These are phyloP conservation scores for Apiospora sp. DNA, from an alignment of 2,329 filamentous ascomycete genomes.

Conservation along the genomic window DNA sequence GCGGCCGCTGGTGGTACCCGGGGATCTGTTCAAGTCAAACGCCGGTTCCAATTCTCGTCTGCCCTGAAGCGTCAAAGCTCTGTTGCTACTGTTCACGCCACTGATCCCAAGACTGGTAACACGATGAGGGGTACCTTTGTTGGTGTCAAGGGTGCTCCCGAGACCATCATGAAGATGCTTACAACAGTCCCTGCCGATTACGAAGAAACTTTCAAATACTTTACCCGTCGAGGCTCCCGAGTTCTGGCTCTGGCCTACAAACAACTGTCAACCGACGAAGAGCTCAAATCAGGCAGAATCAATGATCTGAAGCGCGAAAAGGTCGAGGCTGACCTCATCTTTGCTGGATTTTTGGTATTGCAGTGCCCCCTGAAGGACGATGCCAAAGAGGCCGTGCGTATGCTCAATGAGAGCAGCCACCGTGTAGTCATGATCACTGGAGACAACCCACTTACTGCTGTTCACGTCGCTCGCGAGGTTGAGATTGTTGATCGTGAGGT, in stretches of 20 bases:
- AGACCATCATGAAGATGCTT: slow-evolving; percentile 96
- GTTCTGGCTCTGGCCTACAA: slow-evolving; percentile 95
- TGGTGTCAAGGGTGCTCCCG: slow-evolving; percentile 94
- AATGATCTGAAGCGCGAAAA: slow-evolving; percentile 95
- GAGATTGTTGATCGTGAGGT: slow-evolving; percentile 98
- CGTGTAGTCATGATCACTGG: slow-evolving; percentile 99
- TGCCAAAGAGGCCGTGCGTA: slow-evolving; percentile 89
- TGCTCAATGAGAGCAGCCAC: slow-evolving; percentile 99
- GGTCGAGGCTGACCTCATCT: slow-evolving; percentile 83
- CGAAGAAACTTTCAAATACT: slow-evolving; percentile 98
- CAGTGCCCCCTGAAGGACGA: slow-evolving; percentile 97
- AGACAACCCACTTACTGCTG: slow-evolving; percentile 95
- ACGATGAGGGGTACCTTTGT: slow-evolving; percentile 88
- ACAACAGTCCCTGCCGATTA: slow-evolving; percentile 84
- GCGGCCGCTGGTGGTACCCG: slow-evolving; percentile 58
- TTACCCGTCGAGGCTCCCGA: slow-evolving; percentile 93
- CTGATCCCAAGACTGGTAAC: slow-evolving; percentile 75
- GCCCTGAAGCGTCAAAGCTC: slow-evolving; percentile 96
- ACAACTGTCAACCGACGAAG: slow-evolving; percentile 81
- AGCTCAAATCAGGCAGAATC: slow-evolving; percentile 84
- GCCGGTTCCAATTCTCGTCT: slow-evolving; percentile 98
- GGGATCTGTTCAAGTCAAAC: slow-evolving; percentile 91
- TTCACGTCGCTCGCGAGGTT: slow-evolving; percentile 93
- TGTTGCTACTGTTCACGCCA: slow-evolving; percentile 80
- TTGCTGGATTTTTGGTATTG: slow-evolving; percentile 94